Percentiles rank a stretch among this genome's conserved stretches.
These are phyloP conservation scores for Setaria viridis DNA, from an alignment of 202 grass and related monocot genomes.

Conservation along the genomic window DNA sequence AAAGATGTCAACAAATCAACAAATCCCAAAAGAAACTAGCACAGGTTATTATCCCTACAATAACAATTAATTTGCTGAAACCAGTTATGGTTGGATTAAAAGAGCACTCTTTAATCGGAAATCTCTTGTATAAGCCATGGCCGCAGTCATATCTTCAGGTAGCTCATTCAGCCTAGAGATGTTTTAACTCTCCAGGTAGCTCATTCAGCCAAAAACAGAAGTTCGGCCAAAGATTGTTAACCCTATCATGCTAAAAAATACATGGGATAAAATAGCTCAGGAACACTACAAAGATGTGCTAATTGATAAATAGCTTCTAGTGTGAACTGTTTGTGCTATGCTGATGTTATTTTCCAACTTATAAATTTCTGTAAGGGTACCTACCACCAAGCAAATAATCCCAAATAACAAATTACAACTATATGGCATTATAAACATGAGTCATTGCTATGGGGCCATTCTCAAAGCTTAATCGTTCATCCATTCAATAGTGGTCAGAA, in stretches of 20 bases:
- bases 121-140: not conserved
- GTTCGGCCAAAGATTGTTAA: not conserved
- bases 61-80: not conserved
- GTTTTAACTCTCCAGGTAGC: not conserved
- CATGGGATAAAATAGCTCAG: not conserved
- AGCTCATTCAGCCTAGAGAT: constrained; percentile 6
- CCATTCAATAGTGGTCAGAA: not conserved
- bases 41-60: not conserved
- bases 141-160: not conserved
- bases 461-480: not conserved
- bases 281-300: not conserved
- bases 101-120: not conserved
- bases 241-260: not conserved
- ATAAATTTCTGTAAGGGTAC: not conserved
- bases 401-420: not conserved
- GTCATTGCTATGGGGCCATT: not conserved
- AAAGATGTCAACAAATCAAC: not conserved
- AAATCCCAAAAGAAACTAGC: not conserved
- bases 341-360: constrained; percentile 17
- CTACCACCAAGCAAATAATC: not conserved
- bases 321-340: not conserved
- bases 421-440: not conserved
- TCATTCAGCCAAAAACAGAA: not conserved
- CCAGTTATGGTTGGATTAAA: not conserved
- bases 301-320: not conserved